Evolutionary conservation across 306 rosid species (phyloP).

Genomic region (Glycine latifolia): DNA sequence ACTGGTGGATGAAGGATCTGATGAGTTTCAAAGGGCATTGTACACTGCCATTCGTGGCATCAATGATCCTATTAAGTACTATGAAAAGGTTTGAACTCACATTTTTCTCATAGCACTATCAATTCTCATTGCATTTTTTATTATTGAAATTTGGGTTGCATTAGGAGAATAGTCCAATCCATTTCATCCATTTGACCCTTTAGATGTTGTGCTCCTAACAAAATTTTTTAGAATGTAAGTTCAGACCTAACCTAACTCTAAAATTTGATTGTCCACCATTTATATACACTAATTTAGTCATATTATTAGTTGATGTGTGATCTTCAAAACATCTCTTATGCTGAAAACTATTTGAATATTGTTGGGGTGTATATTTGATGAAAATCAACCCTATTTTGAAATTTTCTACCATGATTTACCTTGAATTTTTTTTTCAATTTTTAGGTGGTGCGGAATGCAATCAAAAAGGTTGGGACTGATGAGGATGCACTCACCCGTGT

Average conservation of each 20-base stretch:
- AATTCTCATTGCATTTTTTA: background rate
- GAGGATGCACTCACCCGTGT: constrained; percentile 84
- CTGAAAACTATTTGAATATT: too few species aligned
- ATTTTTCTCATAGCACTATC: background rate
- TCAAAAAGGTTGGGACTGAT: constrained; percentile 67
- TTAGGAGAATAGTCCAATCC: background rate
- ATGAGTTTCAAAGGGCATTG: constrained; percentile 61
- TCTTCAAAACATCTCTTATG: too few species aligned
- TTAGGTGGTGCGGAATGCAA: constrained; percentile 67
- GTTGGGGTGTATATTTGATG: background rate
- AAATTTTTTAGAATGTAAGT: background rate
- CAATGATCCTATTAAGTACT: constrained; percentile 72
- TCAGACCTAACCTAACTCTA: too few species aligned
- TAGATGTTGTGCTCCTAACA: background rate
- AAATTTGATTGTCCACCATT: too few species aligned
- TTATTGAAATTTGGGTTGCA: constrained; percentile 10
- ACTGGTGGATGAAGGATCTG: constrained; percentile 58
- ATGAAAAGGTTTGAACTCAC: constrained; percentile 65
- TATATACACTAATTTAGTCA: too few species aligned
- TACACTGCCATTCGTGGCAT: constrained; percentile 63
- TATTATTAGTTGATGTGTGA: too few species aligned
- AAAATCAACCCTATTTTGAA: background rate
- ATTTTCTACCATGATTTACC: background rate
- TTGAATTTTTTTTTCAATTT: background rate
- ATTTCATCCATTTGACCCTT: background rate